phyloP scores from a whole-genome alignment of 2,329 filamentous ascomycete genomes.

The Fusarium armeniacum region DNA sequence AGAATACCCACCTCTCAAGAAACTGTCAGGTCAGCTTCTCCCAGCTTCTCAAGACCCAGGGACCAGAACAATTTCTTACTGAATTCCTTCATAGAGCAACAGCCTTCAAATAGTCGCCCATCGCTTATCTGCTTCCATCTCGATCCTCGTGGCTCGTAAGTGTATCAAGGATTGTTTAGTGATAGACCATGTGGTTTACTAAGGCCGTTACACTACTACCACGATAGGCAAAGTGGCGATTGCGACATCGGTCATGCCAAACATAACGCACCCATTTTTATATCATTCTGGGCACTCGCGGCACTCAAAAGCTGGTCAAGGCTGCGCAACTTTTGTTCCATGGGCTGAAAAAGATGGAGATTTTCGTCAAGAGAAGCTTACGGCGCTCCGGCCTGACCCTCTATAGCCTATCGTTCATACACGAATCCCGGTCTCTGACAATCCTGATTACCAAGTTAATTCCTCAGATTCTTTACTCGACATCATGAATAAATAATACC shows the following conservation, averaged over 20 bases:
- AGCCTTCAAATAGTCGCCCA: neutral
- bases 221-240: conserved; percentile 46
- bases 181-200: conserved; percentile 26
- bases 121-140: conserved; percentile 10
- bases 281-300: conserved; percentile 29
- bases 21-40: neutral
- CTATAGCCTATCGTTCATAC: conserved; percentile 8
- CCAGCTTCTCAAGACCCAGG: neutral
- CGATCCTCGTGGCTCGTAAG: neutral
- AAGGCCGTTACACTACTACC: conserved; percentile 39
- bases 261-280: conserved; percentile 26
- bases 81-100: neutral
- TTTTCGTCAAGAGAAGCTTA: conserved; percentile 11
- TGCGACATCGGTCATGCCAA: conserved; percentile 47
- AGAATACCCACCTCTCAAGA: neutral
- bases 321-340: conserved; percentile 31
- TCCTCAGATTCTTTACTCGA: conserved; percentile 6
- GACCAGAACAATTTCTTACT: neutral
- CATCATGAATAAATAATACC: conserved; percentile 17
- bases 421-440: conserved; percentile 40
- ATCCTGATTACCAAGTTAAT: conserved; percentile 5
- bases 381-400: conserved; percentile 34
- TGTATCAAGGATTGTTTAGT: conserved; percentile 2
- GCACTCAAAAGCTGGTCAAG: conserved; percentile 32
- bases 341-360: conserved; percentile 33